Conservation (phyloP, 352 stramenopile species). For the Phytophthora crassamura region DNA sequence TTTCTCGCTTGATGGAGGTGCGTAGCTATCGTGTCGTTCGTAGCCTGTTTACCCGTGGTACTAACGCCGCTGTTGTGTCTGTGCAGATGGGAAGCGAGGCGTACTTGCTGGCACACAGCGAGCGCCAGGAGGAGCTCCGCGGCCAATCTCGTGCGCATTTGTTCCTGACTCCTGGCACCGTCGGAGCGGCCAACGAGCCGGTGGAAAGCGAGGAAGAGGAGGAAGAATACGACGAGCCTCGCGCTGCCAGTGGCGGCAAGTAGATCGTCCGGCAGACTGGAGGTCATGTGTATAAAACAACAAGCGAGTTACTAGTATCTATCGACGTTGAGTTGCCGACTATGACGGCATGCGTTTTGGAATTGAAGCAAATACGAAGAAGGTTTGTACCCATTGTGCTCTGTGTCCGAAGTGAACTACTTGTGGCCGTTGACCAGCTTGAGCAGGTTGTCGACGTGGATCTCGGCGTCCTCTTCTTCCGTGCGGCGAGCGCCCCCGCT, state of each 20-base stretch:
- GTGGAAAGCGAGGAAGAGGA: conserved; percentile 28
- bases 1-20: conserved; percentile 89
- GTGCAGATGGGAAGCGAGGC: conserved; percentile 72
- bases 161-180: conserved; percentile 27
- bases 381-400: neutral
- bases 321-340: neutral
- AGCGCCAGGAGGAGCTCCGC: conserved; percentile 32
- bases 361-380: conserved; percentile 15
- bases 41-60: no score
- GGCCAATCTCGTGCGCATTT: conserved; percentile 29
- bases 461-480: conserved; percentile 15
- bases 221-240: conserved; percentile 30
- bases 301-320: conserved; percentile 12
- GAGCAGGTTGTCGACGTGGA: conserved; percentile 2
- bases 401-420: no score
- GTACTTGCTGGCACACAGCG: conserved; percentile 68
- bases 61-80: neutral
- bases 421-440: conserved; percentile 3
- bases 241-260: conserved; percentile 30
- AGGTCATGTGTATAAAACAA: conserved; percentile 14
- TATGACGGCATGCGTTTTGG: conserved; percentile 11
- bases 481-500: conserved; percentile 7
- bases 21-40: no score
- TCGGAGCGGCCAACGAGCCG: conserved; percentile 13
- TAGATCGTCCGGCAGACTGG: neutral